Base-by-base conservation (phyloP, 1,284 basidiomycete genomes). In the Trichosporon asahii region DNA sequence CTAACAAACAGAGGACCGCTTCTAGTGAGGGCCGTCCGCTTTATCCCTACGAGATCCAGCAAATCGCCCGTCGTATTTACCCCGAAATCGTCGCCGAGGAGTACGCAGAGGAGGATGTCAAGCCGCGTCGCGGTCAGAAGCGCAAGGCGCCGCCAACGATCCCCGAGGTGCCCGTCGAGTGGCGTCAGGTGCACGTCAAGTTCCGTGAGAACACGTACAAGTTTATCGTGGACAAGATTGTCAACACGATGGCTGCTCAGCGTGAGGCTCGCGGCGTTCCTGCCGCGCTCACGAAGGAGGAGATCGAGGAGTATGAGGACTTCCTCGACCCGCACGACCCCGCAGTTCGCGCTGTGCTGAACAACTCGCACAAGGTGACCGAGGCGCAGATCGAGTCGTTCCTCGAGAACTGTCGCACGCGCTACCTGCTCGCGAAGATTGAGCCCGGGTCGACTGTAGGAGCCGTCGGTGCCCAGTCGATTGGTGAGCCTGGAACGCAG, bases 401-500 rank as follows among this genome's bases (percentile, higher is more conserved):
- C 88, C 85, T 99, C 49, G 86, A 93, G 33, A 86, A 93, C 68
- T 98, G 94, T 81, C 94, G 93, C 89, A 89, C 89, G 31, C 94
- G 93, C 81, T 97, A 96, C 79, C 90, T 94, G 44, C 93, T 94
- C 83, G 93, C 95, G 7, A 93, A 94, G 79, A 95, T 98, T 75
- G 95, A 98, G 83, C 95, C 95, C 65, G 93, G 94, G 18, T 96
- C 95, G 0, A 98, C 97, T 5, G 97, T 99, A 21, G 97, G 97
- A 66, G 97, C 97, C 18, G 94, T 99, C 63, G 97, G 97, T 18
- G 97, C 97, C 1, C 97, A 99, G 82, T 99, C 97, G 7, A 99
- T 99, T 74, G 97, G 97, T 81, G 97, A 99, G 84, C 97, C 97
- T 1, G 97, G 97, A 69, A 99, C 97, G 2, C 97, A 99, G 81